Evolutionary conservation across 345 rosid species (phyloP).

Genomic region (Limnanthes douglasii): DNA sequence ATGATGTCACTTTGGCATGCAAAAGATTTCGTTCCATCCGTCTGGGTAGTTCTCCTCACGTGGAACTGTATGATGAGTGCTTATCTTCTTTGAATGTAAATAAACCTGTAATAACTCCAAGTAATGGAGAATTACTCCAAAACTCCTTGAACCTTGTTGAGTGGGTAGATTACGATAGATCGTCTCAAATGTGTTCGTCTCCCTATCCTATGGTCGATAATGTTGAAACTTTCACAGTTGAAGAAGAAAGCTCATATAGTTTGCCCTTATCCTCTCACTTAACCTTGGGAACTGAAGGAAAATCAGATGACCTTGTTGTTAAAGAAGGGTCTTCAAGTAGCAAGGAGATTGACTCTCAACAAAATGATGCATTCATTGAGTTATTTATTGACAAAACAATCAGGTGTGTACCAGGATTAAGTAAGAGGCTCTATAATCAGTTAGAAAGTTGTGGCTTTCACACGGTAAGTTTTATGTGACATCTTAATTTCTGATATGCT

Average conservation of each 20-base stretch:
- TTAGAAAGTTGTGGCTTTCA: slow-evolving; percentile 70
- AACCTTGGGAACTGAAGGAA: slow-evolving; percentile 19
- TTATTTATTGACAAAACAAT: slow-evolving; percentile 37
- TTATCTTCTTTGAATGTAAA: slow-evolving; percentile 12
- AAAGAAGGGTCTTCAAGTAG: slow-evolving; percentile 9
- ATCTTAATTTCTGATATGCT: too few species aligned
- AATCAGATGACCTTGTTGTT: slow-evolving; percentile 10
- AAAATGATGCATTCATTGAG: slow-evolving; percentile 11
- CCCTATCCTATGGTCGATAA: slow-evolving; percentile 19
- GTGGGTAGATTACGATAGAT: slow-evolving; percentile 29
- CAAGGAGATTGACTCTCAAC: slow-evolving; percentile 7
- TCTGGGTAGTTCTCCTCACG: slow-evolving; percentile 43
- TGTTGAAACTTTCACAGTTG: slow-evolving; percentile 18
- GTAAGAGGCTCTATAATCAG: slow-evolving; percentile 40
- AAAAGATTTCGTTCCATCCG: slow-evolving; percentile 65
- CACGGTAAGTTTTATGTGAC: slow-evolving; percentile 36
- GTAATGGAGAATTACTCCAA: slow-evolving; percentile 18
- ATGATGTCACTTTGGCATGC: slow-evolving; percentile 43
- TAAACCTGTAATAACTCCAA: slow-evolving; percentile 17
- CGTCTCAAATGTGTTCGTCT: slow-evolving; percentile 33
- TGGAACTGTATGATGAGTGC: slow-evolving; percentile 41
- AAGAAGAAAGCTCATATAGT: slow-evolving; percentile 16
- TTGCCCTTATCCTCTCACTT: slow-evolving; percentile 12
- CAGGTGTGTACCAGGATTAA: slow-evolving; percentile 47
- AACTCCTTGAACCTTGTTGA: slow-evolving; percentile 19